Base-by-base conservation (phyloP, 2,329 filamentous ascomycete genomes). In the Emergomyces pasteurianus region DNA sequence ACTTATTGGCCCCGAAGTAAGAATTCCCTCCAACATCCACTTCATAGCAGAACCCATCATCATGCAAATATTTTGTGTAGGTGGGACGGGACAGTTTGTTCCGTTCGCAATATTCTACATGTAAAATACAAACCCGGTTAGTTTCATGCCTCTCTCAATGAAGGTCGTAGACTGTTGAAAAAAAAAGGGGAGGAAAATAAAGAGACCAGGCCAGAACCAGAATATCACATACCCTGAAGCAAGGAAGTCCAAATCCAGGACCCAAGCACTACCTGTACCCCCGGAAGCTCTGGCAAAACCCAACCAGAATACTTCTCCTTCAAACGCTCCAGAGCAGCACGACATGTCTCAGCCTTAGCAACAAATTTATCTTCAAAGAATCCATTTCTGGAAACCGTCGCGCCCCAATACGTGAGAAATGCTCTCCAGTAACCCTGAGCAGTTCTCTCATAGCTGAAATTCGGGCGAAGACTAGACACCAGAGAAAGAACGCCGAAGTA, bases 401-500 rank as follows among this genome's bases (percentile, higher is more conserved):
- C 63, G 8, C 68, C 71, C 57, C 69, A 73, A 42, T 74, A 61
- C 0, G 66, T 69, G 18, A 75, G 64, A 26, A 63, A 71, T 5
- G 68, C 66, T 0, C 64, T 65, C 68, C 70, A 72, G 26, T 58
- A 64, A 12, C 62, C 61, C 34, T 55, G 52, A n/a, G 26, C 46
- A 28, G 58, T 65, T 36, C 64, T 58, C 26, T 61, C 65, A 62
- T 66, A 72, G 0, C 67, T 60, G 47, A 71, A 71, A 1, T 57
- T 59, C 0, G 72, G 71, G 7, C 62, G 52, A 10, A 74, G 64
- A 8, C 63, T 53, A 12, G 65, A 65, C 55, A 71, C 66, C 7
- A 68, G 61, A 1, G 64, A 60, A 6, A 75, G 50, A 1, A 72
- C 66, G 12, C 70, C 70, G 59, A 74, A 74, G 58, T 65, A 69